phyloP scores from a whole-genome alignment of 352 stramenopile genomes.

The Phytophthora europaea region DNA sequence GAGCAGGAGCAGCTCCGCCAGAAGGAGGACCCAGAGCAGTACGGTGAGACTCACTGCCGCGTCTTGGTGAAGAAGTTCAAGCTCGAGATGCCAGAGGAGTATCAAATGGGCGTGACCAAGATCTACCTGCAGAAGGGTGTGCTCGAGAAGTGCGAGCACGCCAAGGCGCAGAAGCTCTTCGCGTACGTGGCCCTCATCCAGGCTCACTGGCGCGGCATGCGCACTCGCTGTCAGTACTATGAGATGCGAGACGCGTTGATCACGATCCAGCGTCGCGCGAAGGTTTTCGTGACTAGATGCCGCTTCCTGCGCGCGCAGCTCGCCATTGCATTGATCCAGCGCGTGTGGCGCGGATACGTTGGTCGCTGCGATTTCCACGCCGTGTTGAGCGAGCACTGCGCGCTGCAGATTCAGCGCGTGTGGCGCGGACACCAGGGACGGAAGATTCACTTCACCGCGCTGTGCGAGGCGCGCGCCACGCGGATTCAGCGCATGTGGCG shows the following conservation, averaged over 20 bases:
- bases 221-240: conserved; percentile 43
- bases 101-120: conserved; percentile 86
- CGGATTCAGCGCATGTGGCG: conserved; percentile 65
- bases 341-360: conserved; percentile 52
- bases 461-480: conserved; percentile 48
- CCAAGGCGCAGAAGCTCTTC: conserved; percentile 75
- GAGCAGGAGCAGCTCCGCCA: conserved; percentile 46
- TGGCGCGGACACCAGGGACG: conserved; percentile 45
- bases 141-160: conserved; percentile 73
- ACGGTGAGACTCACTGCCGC: conserved; percentile 47
- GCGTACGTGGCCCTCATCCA: conserved; percentile 72
- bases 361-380: conserved; percentile 50
- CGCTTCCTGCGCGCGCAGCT: conserved; percentile 43
- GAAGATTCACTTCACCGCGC: conserved; percentile 23
- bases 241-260: conserved; percentile 47
- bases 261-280: conserved; percentile 58
- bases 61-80: conserved; percentile 72
- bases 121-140: conserved; percentile 91
- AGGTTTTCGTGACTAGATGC: conserved; percentile 54
- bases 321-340: conserved; percentile 42
- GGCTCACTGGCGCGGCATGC: conserved; percentile 66
- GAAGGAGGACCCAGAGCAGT: conserved; percentile 36
- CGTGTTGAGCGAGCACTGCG: conserved; percentile 42
- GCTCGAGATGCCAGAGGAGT: conserved; percentile 71
- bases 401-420: conserved; percentile 52